phyloP scores from a whole-genome alignment of 2,329 filamentous ascomycete genomes.

The Lizonia empirigonia region DNA sequence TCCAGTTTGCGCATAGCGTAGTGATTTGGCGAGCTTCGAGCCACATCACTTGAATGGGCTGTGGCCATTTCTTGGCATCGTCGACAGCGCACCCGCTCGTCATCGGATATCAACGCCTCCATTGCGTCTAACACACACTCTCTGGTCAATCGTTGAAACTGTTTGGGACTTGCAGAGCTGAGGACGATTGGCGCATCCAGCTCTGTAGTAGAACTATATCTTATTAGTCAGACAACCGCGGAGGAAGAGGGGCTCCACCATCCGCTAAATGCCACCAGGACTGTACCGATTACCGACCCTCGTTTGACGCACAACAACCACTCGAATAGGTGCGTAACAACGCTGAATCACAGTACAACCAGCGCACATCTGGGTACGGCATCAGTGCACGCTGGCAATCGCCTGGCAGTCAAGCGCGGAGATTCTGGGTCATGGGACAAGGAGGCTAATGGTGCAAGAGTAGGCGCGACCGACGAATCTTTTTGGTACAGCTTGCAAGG shows the following conservation, averaged over 20 bases:
- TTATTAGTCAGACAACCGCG: conserved; percentile 34
- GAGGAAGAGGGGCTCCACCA: conserved; percentile 38
- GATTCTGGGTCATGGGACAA: background rate
- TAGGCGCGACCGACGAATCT: conserved; percentile 21
- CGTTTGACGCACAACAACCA: conserved; percentile 35
- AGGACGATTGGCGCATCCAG: conserved; percentile 17
- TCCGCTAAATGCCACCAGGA: conserved; percentile 44
- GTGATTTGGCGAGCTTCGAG: conserved; percentile 34
- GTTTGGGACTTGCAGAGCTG: conserved; percentile 16
- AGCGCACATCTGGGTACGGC: background rate
- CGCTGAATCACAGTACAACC: conserved; percentile 18
- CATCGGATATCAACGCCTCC: conserved; percentile 24
- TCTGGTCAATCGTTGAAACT: conserved; percentile 2
- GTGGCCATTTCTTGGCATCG: conserved; percentile 39
- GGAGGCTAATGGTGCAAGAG: conserved; percentile 26
- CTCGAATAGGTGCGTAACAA: conserved; percentile 40
- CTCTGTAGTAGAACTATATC: conserved; percentile 18
- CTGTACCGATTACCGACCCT: conserved; percentile 23
- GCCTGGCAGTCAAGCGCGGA: conserved; percentile 4
- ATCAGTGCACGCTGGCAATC: conserved; percentile 1
- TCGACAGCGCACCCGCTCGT: conserved; percentile 41
- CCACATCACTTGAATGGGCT: conserved; percentile 37
- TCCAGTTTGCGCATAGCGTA: conserved; percentile 22
- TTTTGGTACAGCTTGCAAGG: conserved; percentile 10
- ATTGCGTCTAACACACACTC: conserved; percentile 13